These are phyloP conservation scores for Solanum okadae DNA, from an alignment of 257 asterid genomes.

Conservation along the genomic window DNA sequence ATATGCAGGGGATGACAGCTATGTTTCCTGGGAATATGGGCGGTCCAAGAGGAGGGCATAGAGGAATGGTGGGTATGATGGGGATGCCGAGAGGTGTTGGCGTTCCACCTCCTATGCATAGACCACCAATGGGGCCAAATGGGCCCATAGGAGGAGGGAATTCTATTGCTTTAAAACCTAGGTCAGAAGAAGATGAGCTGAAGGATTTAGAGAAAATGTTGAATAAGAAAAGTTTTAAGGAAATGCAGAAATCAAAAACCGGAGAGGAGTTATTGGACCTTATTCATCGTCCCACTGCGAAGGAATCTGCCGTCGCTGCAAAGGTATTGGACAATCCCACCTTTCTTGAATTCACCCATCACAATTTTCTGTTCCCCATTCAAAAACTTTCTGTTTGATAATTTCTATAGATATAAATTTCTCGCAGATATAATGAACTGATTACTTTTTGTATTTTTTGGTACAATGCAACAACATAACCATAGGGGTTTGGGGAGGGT, in stretches of 20 bases:
- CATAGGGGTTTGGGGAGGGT: not conserved
- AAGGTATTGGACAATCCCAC: slow-evolving; percentile 34
- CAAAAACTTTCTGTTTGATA: not conserved
- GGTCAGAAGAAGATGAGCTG: slow-evolving; percentile 89
- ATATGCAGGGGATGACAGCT: slow-evolving; percentile 16
- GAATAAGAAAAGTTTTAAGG: slow-evolving; percentile 82
- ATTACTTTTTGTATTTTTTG: not conserved
- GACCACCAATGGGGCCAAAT: slow-evolving; percentile 35
- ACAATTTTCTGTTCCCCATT: not conserved
- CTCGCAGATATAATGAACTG: not conserved
- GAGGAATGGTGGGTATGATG: slow-evolving; percentile 70
- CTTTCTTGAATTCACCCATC: not conserved
- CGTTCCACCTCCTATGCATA: slow-evolving; percentile 84
- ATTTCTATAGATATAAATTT: not conserved
- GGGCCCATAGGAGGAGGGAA: slow-evolving; percentile 26
- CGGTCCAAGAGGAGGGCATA: slow-evolving; percentile 53
- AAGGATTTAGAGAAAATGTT: slow-evolving; percentile 86
- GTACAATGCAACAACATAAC: not conserved
- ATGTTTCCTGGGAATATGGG: slow-evolving; percentile 43
- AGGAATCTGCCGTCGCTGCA: slow-evolving; percentile 84
- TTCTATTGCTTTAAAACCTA: slow-evolving; percentile 56
- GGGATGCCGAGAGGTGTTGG: slow-evolving; percentile 93
- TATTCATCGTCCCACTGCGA: slow-evolving; percentile 92
- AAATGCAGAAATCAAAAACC: slow-evolving; percentile 83
- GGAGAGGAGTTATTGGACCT: slow-evolving; percentile 98